A percentile compares a stretch with the other conserved stretches of the same genome.
These are phyloP conservation scores for Fonsecaea erecta DNA, from an alignment of 2,329 filamentous ascomycete genomes.

Conservation along the genomic window DNA sequence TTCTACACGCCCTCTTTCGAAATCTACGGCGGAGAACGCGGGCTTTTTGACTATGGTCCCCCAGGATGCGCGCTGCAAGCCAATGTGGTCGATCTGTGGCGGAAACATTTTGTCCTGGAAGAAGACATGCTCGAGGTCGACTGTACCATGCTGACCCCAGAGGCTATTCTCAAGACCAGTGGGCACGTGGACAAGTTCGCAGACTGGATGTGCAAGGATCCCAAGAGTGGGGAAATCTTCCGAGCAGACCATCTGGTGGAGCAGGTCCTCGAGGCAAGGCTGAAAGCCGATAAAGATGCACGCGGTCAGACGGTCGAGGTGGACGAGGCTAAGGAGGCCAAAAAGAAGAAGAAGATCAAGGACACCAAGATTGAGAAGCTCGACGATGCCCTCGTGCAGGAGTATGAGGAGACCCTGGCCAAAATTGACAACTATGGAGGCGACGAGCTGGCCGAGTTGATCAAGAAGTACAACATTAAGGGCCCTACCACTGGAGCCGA, in stretches of 20 bases:
- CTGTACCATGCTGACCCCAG: constrained; percentile 90
- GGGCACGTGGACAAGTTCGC: constrained; percentile 98
- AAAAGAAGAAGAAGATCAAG: constrained; percentile 87
- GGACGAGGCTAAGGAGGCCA: constrained; percentile 77
- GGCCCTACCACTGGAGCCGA: constrained; percentile 80
- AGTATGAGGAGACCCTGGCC: constrained; percentile 90
- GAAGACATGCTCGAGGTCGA: constrained; percentile 96
- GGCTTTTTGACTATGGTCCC: constrained; percentile 92
- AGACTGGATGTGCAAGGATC: constrained; percentile 99
- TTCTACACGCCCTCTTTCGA: constrained; percentile 97
- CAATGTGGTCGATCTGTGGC: constrained; percentile 86
- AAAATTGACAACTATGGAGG: constrained; percentile 96
- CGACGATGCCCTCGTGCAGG: constrained; percentile 80
- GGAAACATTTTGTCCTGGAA: constrained; percentile 90
- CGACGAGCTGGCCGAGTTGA: constrained; percentile 81
- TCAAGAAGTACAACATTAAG: constrained; percentile 87
- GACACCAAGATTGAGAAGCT: constrained; percentile 79
- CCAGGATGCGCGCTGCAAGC: constrained; percentile 84
- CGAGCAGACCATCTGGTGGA: constrained; percentile 96
- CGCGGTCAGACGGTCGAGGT: constrained; percentile 73
- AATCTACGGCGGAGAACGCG: constrained; percentile 87
- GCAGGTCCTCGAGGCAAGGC: constrained; percentile 81
- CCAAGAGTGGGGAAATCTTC: constrained; percentile 95
- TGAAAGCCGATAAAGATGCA: constrained; percentile 91
- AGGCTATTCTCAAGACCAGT: constrained; percentile 91